A percentile compares a stretch with the other conserved stretches of the same genome.
These are phyloP conservation scores for Pseudomonodictys pantanalensis DNA, from an alignment of 495 filamentous ascomycete species.

Conservation along the genomic window DNA sequence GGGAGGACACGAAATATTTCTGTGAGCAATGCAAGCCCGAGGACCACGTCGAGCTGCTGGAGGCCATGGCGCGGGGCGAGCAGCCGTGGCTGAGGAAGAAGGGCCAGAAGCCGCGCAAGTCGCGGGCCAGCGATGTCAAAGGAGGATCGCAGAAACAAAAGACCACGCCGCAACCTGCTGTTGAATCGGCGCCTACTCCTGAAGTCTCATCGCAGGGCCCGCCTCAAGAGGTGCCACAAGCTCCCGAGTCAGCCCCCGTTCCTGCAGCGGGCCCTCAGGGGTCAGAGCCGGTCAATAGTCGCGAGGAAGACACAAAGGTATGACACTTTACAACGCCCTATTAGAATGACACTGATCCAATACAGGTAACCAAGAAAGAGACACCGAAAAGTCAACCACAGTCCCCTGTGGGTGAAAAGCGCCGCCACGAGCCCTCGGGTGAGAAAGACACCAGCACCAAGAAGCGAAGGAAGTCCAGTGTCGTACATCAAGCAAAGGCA, in stretches of 20 bases:
- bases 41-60: slow-evolving; percentile 71
- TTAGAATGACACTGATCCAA: background rate
- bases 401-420: slow-evolving; percentile 31
- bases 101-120: slow-evolving; percentile 37
- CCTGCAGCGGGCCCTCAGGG: background rate
- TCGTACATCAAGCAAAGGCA: slow-evolving; percentile 15
- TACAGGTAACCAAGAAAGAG: slow-evolving; percentile 15
- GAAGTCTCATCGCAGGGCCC: background rate
- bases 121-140: slow-evolving; percentile 26
- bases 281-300: no score
- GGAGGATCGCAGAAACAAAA: slow-evolving; percentile 4
- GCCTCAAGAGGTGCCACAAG: background rate
- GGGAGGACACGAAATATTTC: slow-evolving; percentile 72
- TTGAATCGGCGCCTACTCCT: background rate
- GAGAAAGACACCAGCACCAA: slow-evolving; percentile 20
- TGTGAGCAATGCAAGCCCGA: slow-evolving; percentile 88
- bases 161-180: background rate
- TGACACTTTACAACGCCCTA: background rate
- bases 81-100: slow-evolving; percentile 39
- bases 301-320: slow-evolving; percentile 20
- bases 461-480: slow-evolving; percentile 36
- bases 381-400: slow-evolving; percentile 21
- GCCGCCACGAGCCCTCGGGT: slow-evolving; percentile 8
- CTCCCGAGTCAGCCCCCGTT: background rate
- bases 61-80: slow-evolving; percentile 71